phyloP scores from a whole-genome alignment of 306 rosid genomes.

The Luffa aegyptiaca region DNA sequence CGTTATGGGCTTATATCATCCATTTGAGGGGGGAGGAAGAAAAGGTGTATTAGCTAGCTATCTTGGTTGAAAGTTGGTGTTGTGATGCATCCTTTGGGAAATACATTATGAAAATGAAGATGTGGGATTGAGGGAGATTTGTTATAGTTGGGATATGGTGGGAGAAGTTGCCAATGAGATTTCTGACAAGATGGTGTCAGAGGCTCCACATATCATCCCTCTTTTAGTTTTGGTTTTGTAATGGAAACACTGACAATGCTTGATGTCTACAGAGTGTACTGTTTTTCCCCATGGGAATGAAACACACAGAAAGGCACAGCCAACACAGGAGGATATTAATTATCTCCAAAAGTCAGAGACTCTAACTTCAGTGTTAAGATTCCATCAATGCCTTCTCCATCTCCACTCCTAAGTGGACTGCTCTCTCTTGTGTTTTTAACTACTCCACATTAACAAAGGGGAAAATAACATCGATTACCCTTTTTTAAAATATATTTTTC shows the following conservation, averaged over 20 bases:
- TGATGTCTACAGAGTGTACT: slow-evolving; percentile 1
- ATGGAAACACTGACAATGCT: slow-evolving; percentile 3
- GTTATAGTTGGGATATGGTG: slow-evolving; percentile 13
- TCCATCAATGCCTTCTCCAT: not conserved
- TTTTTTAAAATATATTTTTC: not conserved
- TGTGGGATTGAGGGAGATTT: slow-evolving; percentile 15
- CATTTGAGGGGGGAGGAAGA: not conserved
- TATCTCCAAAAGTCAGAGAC: not conserved
- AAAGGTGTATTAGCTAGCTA: not conserved
- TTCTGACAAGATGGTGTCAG: slow-evolving; percentile 47
- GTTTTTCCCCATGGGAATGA: slow-evolving; percentile 4
- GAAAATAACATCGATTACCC: not conserved
- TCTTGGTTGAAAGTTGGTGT: slow-evolving; percentile 3
- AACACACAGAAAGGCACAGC: not conserved
- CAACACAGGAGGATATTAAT: not conserved
- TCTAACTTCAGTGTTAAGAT: not conserved
- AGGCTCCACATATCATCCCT: slow-evolving; percentile 3
- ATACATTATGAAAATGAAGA: not conserved
- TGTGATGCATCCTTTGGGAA: slow-evolving; percentile 11
- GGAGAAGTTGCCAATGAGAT: slow-evolving; percentile 26
- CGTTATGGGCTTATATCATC: not conserved
- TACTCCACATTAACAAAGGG: not conserved
- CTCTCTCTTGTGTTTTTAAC: not conserved
- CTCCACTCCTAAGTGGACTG: not conserved
- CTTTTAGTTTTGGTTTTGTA: slow-evolving; percentile 2